Base-by-base conservation (phyloP, 306 rosid genomes). In the Cucurbita ficifolia region DNA sequence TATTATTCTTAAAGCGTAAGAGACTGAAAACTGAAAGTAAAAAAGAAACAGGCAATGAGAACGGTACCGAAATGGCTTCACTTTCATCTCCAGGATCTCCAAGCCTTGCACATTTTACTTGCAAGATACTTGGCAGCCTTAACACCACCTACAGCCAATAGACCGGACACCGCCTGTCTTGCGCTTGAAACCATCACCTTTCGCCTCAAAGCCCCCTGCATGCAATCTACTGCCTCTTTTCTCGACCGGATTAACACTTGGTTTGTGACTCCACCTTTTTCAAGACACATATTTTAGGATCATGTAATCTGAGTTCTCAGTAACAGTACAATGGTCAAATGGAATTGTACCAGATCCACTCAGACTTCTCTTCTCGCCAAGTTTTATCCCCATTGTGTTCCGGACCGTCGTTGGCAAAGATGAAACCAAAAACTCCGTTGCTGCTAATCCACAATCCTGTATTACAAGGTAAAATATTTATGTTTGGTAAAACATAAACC, bases 111-210 rank as follows among this genome's bases (percentile, higher is more conserved):
- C 72, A 90, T 82, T 85, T 90, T 90, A 39, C 73, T 79, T 22
- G 85, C 80, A 38, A 90, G 85, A 76, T 93, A 93, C 70, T 82
- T 85, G 71, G 83, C 77, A 39, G 89, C 90, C 60, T 84, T 85
- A 45, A 86, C 84, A 78, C 88, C 93, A 19, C 97, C 97, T 39
- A 65, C 91, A 13, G 96, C 87, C 53, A 94, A 78, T 38, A 94
- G 77, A 63, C 98, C 92, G 50, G 97, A 87, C 67, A 89, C 53
- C 5, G 95, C 96, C 80, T 94, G 97, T 81, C 97, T 87, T 79
- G 90, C 86, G 78, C 97, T 94, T 78, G 97, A 94, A 78, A 86
- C 79, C 96, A 86, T 87, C 22, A 94, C 98, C 78, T 43, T 89
- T 70, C 81, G 88, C 82, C 82, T 80, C 83, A 90, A 52, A 79